Evolutionary conservation across 306 rosid species (phyloP).

Genomic region (Cucumis melo): DNA sequence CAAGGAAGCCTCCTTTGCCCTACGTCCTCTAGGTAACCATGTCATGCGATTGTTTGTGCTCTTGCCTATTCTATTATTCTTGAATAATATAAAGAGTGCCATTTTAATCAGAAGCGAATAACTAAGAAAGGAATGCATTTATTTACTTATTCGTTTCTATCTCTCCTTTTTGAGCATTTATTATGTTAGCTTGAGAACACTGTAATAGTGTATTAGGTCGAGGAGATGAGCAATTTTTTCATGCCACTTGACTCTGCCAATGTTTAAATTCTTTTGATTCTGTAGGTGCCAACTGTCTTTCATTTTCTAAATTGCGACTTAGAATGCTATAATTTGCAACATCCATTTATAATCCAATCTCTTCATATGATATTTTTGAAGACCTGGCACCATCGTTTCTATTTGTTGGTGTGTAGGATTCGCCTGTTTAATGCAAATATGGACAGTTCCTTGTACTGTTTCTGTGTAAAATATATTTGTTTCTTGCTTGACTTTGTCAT

Average conservation of each 20-base stretch:
- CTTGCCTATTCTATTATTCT: neutral
- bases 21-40: slow-evolving; percentile 50
- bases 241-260: neutral
- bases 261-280: neutral
- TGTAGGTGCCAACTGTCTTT: neutral
- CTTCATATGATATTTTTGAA: neutral
- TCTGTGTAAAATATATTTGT: neutral
- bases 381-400: neutral
- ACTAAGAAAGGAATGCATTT: neutral
- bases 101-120: neutral
- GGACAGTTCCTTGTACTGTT: neutral
- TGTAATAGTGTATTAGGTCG: neutral
- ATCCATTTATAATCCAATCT: neutral
- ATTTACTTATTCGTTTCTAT: neutral
- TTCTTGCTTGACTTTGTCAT: neutral
- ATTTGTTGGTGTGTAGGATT: neutral
- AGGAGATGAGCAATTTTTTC: neutral
- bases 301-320: neutral
- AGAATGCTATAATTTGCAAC: neutral
- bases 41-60: neutral
- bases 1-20: slow-evolving; percentile 62
- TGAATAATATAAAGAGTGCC: neutral
- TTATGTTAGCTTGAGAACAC: neutral
- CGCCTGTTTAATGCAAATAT: neutral
- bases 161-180: neutral